Evolutionary conservation across 2,329 filamentous ascomycete genomes (phyloP).

Genomic region (Botrytis medusae): DNA sequence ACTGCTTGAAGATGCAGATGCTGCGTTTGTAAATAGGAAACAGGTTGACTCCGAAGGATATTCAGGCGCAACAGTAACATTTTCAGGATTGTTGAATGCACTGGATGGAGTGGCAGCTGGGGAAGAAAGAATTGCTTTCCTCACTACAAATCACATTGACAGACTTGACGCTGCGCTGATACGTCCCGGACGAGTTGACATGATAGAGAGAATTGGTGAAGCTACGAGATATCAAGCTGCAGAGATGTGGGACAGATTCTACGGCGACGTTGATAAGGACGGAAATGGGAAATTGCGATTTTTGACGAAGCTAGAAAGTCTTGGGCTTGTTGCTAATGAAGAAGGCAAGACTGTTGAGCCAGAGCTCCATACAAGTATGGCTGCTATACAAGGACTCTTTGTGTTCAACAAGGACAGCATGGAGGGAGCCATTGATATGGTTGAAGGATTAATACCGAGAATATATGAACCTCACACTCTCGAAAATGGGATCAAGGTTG

Average conservation of each 20-base stretch:
- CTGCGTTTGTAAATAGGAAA: conserved; percentile 50
- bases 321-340: conserved; percentile 66
- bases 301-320: conserved; percentile 64
- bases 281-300: conserved; percentile 66
- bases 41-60: conserved; percentile 53
- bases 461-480: conserved; percentile 49
- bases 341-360: conserved; percentile 24
- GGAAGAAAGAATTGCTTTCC: conserved; percentile 89
- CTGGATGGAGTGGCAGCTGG: conserved; percentile 91
- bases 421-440: conserved; percentile 81
- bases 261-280: conserved; percentile 72
- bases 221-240: conserved; percentile 81
- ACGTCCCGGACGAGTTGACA: conserved; percentile 86
- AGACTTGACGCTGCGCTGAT: conserved; percentile 82
- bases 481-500: conserved; percentile 16
- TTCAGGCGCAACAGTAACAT: conserved; percentile 55
- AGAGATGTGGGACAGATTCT: conserved; percentile 93
- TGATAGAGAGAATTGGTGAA: conserved; percentile 87
- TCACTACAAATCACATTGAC: conserved; percentile 95
- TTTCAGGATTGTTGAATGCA: conserved; percentile 84
- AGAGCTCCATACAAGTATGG: conserved; percentile 68
- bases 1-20: conserved; percentile 57
- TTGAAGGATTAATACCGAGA: conserved; percentile 62
- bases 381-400: conserved; percentile 90
- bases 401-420: conserved; percentile 92